Evolutionary conservation across 23 red algal genomes (phyloP).

Genomic region (Gracilaria caudata): DNA sequence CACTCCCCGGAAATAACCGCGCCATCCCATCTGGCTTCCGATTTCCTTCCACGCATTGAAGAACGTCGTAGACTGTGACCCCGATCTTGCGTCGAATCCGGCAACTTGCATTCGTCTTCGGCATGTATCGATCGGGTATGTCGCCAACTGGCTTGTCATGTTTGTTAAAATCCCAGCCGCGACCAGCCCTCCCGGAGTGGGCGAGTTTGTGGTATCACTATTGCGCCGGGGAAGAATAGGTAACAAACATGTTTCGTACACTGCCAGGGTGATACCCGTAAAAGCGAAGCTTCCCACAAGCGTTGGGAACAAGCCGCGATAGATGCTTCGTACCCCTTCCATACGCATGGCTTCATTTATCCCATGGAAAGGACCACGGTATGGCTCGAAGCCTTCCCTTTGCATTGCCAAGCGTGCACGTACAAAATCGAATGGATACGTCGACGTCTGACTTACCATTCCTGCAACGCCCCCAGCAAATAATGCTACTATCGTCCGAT

Average conservation of each 20-base stretch:
- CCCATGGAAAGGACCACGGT: conserved; percentile 80
- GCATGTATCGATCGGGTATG: conserved; percentile 95
- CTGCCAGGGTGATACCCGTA: conserved; percentile 85
- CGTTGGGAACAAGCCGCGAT: conserved; percentile 83
- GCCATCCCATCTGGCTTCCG: conserved; percentile 69
- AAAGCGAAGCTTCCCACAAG: conserved; percentile 87
- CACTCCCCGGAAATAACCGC: conserved; percentile 80
- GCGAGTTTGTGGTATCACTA: conserved; percentile 64
- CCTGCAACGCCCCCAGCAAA: conserved; percentile 73
- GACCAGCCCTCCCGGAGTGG: conserved; percentile 62
- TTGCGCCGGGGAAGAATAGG: conserved; percentile 68
- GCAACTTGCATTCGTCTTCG: conserved; percentile 89
- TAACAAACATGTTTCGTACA: conserved; percentile 84
- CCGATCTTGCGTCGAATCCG: conserved; percentile 49
- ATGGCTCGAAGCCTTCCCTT: conserved; percentile 63
- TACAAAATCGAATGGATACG: conserved; percentile 85
- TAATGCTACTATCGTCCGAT: conserved; percentile 35
- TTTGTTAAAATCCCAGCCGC: conserved; percentile 68
- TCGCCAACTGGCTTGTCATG: conserved; percentile 72
- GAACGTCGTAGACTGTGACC: conserved; percentile 19
- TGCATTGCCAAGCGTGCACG: conserved; percentile 85
- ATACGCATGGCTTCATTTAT: conserved; percentile 46
- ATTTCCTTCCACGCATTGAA: conserved; percentile 44
- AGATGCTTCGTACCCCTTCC: conserved; percentile 69
- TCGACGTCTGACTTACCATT: conserved; percentile 67